Evolutionary conservation across 441 rosid species (phyloP), one percentile per base, ranked within the genome.

Genomic region (Metrosideros polymorpha): DNA sequence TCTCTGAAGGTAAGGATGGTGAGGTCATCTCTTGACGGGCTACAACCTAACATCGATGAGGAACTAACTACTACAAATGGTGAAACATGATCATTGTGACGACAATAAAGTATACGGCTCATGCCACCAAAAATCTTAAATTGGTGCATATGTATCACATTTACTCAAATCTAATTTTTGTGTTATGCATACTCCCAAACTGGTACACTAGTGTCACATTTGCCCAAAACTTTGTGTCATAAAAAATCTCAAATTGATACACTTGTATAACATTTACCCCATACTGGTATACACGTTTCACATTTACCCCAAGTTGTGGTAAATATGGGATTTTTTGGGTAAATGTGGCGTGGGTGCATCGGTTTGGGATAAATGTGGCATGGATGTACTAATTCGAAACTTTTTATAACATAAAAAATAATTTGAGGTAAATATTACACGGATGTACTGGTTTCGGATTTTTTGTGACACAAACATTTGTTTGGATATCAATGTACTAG

Each of bases 321-420:
- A n/a, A 14, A 57, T 13, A 57, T 14, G 19, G 18, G 66, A n/a
- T 57, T 57, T 14, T n/a, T 27, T n/a, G 14, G 15, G 30, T 57
- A 57, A 57, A 57, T 57, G 66, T 2, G 32, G 32, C 66, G n/a
- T 17, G 5, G 8, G 30, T 13, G 35, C 19, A 57, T 17, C 15
- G 13, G 13, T 57, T 57, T 13, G 19, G 3, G 18, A n/a, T 14
- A 57, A 30, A 57, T 3, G 0, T 57, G 30, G 32, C 63, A 27
- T 0, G 32, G 0, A 7, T 56, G 12, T 56, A 27, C 30, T 27
- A 56, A 12, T 27, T 56, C 3, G 1, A 0, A 5, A 15, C 17
- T 52, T 4, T 54, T 55, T 55, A 27, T 1, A 9, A 6, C 47
- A 27, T 56, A 56, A 27, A 27, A 59, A 32, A 14, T 59, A 59